Evolutionary conservation across 2,329 filamentous ascomycete species (phyloP).

Genomic region (Ophiostoma pallidulum): DNA sequence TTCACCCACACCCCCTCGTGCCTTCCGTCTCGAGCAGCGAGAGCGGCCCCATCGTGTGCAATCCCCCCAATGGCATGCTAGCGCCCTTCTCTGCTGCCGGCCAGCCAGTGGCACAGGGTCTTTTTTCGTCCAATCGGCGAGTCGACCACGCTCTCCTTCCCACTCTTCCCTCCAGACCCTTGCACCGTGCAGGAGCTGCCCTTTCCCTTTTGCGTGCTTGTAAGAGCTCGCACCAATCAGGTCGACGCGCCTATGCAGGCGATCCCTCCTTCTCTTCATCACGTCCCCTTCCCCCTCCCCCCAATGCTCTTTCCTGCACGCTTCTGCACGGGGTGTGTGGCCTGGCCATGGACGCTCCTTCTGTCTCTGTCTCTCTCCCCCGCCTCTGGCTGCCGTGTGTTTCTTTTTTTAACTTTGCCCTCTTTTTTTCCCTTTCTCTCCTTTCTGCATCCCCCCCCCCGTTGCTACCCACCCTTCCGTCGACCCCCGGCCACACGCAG

Average conservation of each 20-base stretch:
- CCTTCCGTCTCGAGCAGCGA: too few relatives aligned
- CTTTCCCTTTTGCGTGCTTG: background rate
- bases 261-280: background rate
- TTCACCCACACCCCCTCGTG: too few relatives aligned
- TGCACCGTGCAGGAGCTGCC: background rate
- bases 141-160: background rate
- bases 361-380: background rate
- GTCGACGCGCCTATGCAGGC: constrained; percentile 5
- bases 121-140: constrained; percentile 24
- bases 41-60: too few relatives aligned
- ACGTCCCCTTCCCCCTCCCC: background rate
- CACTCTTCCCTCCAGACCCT: background rate
- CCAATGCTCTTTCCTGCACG: background rate
- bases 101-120: constrained; percentile 21
- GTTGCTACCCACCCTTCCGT: background rate
- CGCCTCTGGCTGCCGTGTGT: background rate
- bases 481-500: background rate
- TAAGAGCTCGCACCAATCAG: constrained; percentile 7
- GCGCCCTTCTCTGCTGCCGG: constrained; percentile 11
- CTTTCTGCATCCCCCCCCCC: background rate
- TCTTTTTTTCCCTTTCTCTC: background rate
- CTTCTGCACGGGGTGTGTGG: too few relatives aligned
- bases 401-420: background rate
- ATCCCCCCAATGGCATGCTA: constrained; percentile 22
- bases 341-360: too few relatives aligned